Percentiles rank a stretch among this genome's conserved stretches.
Conservation (phyloP, 495 filamentous ascomycete species). For the Podospora sp. region DNA sequence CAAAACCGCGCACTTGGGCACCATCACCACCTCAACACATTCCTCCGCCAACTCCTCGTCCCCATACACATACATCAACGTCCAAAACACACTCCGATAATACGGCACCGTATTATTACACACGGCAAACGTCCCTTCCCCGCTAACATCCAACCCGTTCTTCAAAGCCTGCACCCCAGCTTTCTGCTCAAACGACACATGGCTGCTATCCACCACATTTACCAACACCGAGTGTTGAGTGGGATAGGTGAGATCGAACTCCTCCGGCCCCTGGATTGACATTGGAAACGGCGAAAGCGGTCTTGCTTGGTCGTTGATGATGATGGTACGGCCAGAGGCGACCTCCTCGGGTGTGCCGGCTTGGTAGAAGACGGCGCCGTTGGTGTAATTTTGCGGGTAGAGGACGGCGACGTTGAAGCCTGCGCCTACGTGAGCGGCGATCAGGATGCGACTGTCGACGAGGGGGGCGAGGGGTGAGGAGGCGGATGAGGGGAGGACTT, state of each 20-base stretch:
- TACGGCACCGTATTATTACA: conserved; percentile 34
- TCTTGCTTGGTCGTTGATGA: conserved; percentile 39
- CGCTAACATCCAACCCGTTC: conserved; percentile 11
- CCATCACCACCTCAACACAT: conserved; percentile 33
- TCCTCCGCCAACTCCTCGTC: conserved; percentile 18
- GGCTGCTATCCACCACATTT: conserved; percentile 31
- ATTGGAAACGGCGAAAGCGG: conserved; percentile 36
- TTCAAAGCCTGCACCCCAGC: conserved; percentile 22
- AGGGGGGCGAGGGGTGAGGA: not conserved
- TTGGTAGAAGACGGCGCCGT: conserved; percentile 36
- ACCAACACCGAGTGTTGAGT: conserved; percentile 28
- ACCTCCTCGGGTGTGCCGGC: conserved; percentile 37
- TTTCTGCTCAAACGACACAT: conserved; percentile 20
- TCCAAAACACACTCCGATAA: conserved; percentile 24
- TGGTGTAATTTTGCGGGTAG: not conserved
- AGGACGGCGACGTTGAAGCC: conserved; percentile 22
- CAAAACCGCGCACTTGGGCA: conserved; percentile 34
- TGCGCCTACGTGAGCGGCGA: not conserved
- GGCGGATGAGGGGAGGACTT: not conserved
- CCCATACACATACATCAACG: conserved; percentile 30
- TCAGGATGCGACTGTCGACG: not conserved
- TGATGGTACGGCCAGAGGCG: conserved; percentile 19
- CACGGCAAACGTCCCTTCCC: conserved; percentile 31
- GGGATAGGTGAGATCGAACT: conserved; percentile 25
- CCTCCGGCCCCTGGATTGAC: conserved; percentile 20